Evolutionary conservation across 352 stramenopile species (phyloP).

Genomic region (Phytophthora rubi): DNA sequence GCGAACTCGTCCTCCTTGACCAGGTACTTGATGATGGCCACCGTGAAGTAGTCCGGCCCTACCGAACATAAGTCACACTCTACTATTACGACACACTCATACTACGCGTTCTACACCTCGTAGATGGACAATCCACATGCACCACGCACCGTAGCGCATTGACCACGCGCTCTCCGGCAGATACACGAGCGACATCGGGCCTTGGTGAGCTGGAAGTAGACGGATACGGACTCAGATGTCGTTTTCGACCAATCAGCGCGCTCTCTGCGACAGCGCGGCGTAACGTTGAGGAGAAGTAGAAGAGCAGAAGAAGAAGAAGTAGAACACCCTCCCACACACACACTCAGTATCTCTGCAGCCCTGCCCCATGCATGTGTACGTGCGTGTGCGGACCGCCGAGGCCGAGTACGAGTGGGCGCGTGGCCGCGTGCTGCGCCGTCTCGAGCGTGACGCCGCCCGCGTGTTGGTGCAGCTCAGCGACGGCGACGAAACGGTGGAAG

Average conservation of each 20-base stretch:
- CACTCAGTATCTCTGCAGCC: no score
- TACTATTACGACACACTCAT: neutral
- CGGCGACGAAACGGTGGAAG: constrained; percentile 54
- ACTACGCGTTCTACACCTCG: neutral
- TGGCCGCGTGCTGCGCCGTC: constrained; percentile 48
- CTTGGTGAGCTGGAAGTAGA: no score
- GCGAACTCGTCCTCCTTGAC: constrained; percentile 62
- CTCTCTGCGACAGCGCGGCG: constrained; percentile 29
- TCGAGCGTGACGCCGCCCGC: constrained; percentile 31
- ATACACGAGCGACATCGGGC: constrained; percentile 76
- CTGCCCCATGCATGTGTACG: constrained; percentile 61
- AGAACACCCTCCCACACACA: neutral
- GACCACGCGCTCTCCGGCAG: constrained; percentile 75
- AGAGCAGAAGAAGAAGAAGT: constrained; percentile 8
- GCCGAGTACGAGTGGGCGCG: constrained; percentile 55
- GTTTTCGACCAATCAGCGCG: constrained; percentile 3
- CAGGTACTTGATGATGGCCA: constrained; percentile 56
- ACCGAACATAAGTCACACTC: no score
- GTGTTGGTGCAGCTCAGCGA: constrained; percentile 55
- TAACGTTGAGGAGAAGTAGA: constrained; percentile 29
- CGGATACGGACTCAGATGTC: neutral
- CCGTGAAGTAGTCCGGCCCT: constrained; percentile 82
- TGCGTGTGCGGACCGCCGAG: constrained; percentile 34
- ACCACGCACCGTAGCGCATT: constrained; percentile 65
- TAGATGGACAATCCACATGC: neutral